A percentile compares a stretch with the other conserved stretches of the same genome.
phyloP scores from a whole-genome alignment of 208 protist genomes.

The Wallacemonas sp. region DNA sequence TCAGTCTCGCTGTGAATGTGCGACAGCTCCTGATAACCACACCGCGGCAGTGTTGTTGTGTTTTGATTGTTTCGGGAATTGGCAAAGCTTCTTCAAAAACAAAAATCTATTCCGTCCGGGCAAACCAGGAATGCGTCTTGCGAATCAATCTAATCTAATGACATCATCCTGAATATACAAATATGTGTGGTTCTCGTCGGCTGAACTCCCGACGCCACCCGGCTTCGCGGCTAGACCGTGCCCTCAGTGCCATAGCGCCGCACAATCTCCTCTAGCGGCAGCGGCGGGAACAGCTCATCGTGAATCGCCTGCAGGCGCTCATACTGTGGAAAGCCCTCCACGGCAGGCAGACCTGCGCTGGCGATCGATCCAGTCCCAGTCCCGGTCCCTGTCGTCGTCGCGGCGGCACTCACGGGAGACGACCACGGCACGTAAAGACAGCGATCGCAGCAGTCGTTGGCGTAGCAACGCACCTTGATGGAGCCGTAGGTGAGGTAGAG shows the following conservation, averaged over 20 bases:
- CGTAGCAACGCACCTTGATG: slow-evolving; percentile 89
- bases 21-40: too few species aligned
- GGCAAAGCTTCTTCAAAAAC: too few species aligned
- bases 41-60: too few species aligned
- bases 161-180: too few species aligned
- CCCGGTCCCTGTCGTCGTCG: not conserved
- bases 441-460: slow-evolving; percentile 80
- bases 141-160: too few species aligned
- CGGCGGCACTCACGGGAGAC: slow-evolving; percentile 11
- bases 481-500: slow-evolving; percentile 90
- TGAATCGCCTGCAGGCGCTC: slow-evolving; percentile 55
- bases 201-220: too few species aligned
- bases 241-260: slow-evolving; percentile 60
- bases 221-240: not conserved
- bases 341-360: not conserved
- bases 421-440: slow-evolving; percentile 75
- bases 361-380: too few species aligned
- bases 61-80: too few species aligned
- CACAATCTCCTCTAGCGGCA: slow-evolving; percentile 71
- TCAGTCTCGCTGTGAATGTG: too few species aligned
- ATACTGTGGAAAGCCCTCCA: slow-evolving; percentile 67
- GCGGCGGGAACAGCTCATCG: slow-evolving; percentile 58
- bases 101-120: too few species aligned
- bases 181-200: too few species aligned
- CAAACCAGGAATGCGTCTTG: too few species aligned